These are phyloP conservation scores for Keqinozyma sinolaborantium DNA, from an alignment of 1,139 yeast genomes.

Conservation along the genomic window DNA sequence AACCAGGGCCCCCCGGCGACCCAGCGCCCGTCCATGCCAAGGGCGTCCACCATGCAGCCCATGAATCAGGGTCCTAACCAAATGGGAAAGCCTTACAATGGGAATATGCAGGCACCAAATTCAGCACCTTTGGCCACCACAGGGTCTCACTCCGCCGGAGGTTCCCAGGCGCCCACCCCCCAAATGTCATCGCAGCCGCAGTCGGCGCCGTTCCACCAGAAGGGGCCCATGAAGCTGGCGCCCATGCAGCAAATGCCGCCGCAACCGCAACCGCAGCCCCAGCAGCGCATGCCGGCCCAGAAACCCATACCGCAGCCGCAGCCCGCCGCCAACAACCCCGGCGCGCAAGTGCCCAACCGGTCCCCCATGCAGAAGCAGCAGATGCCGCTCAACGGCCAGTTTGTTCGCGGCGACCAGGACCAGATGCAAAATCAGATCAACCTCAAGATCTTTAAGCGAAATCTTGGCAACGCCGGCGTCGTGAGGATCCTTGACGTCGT, in stretches of 20 bases:
- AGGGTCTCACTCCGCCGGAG: conserved; percentile 28
- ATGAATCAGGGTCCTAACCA: conserved; percentile 8
- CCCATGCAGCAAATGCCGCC: conserved; percentile 10
- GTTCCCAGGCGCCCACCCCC: conserved; percentile 20
- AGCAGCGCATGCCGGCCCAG: background rate
- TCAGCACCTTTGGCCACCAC: conserved; percentile 25
- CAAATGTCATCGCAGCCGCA: conserved; percentile 3
- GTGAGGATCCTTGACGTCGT: conserved; percentile 36
- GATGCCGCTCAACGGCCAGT: background rate
- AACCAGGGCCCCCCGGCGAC: conserved; percentile 9
- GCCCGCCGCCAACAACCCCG: conserved; percentile 1
- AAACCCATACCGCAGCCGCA: background rate
- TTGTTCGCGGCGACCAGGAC: conserved; percentile 10
- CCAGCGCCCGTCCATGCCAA: conserved; percentile 19
- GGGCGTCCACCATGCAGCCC: conserved; percentile 18
- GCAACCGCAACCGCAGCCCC: background rate
- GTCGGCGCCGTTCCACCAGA: conserved; percentile 5
- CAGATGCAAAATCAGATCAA: conserved; percentile 32
- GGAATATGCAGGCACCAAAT: conserved; percentile 16
- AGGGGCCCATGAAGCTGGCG: conserved; percentile 4
- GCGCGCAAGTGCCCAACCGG: background rate
- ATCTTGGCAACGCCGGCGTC: conserved; percentile 44
- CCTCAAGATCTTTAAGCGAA: conserved; percentile 35
- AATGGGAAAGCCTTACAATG: conserved; percentile 7
- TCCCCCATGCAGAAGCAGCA: background rate